Evolutionary conservation across 2,329 filamentous ascomycete genomes (phyloP).

Genomic region (Penicillium sp.): DNA sequence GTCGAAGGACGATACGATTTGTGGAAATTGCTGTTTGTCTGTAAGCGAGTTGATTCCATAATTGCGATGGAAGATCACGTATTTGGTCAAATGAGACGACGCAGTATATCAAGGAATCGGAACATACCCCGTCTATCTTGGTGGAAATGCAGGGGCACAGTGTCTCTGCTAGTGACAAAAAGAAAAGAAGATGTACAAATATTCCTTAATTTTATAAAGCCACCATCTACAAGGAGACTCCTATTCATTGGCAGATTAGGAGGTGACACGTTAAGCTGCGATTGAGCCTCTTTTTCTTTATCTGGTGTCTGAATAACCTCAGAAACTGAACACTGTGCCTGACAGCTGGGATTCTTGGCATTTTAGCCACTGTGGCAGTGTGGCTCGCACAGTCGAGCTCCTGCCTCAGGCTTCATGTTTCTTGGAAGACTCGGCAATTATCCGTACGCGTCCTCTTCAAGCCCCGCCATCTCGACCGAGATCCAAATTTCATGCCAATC

Average conservation of each 20-base stretch:
- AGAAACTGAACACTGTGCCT: conserved; percentile 5
- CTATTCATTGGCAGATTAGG: conserved; percentile 27
- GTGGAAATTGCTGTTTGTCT: conserved; percentile 12
- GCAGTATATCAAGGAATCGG: background rate
- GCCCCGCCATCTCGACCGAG: background rate
- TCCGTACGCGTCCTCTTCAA: background rate
- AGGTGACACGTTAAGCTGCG: background rate
- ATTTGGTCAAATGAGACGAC: background rate
- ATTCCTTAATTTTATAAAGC: conserved; percentile 21
- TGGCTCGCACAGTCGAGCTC: background rate
- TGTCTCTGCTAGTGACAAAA: conserved; percentile 16
- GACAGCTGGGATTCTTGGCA: conserved; percentile 6
- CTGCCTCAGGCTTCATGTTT: background rate
- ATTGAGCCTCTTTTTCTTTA: background rate
- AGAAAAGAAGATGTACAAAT: conserved; percentile 22
- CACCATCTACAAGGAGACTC: conserved; percentile 14
- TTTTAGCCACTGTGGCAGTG: conserved; percentile 4
- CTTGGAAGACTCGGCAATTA: background rate
- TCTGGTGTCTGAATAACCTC: background rate
- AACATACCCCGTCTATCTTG: conserved; percentile 20
- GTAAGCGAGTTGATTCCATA: background rate
- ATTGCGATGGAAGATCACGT: background rate
- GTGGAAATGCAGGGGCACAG: background rate
- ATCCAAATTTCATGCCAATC: background rate
- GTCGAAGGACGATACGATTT: conserved; percentile 9